These are phyloP conservation scores for Saksenaea vasiformis DNA, from an alignment of 371 early-diverging fungal species.

Conservation along the genomic window DNA sequence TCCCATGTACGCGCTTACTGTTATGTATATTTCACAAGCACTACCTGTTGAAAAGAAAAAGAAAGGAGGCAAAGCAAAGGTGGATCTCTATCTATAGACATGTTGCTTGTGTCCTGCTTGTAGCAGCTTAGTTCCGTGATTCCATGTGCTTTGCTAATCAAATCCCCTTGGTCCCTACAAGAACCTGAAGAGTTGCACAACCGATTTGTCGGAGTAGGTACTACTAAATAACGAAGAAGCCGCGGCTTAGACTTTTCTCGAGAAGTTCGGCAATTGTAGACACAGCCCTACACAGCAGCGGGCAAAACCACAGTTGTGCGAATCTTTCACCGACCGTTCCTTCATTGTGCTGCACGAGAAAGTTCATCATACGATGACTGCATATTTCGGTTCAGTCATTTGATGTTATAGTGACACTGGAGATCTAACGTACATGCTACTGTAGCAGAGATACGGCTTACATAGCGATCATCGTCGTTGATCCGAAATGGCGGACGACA, in stretches of 20 bases:
- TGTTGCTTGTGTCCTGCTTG: not conserved
- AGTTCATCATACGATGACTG: not conserved
- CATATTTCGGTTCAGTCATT: no score
- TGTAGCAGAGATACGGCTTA: not conserved
- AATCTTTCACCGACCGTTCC: not conserved
- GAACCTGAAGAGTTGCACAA: not conserved
- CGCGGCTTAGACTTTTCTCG: not conserved
- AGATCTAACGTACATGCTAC: no score
- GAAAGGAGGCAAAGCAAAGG: not conserved
- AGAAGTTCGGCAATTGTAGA: not conserved
- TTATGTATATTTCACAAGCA: not conserved
- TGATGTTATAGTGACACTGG: no score
- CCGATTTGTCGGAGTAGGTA: not conserved
- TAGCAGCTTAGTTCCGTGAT: not conserved
- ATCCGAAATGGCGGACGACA: not conserved
- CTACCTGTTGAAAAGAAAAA: not conserved
- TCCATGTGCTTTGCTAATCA: not conserved
- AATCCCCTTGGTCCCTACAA: slow-evolving; percentile 1
- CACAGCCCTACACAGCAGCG: not conserved
- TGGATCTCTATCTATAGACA: not conserved
- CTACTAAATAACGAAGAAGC: not conserved
- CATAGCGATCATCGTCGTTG: not conserved
- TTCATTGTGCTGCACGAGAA: not conserved
- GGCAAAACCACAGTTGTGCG: not conserved
- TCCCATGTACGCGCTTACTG: not conserved